A percentile compares a stretch with the other conserved stretches of the same genome.
Evolutionary conservation across 169 alveolate genomes (phyloP).

Genomic region (Blepharisma undulans): DNA sequence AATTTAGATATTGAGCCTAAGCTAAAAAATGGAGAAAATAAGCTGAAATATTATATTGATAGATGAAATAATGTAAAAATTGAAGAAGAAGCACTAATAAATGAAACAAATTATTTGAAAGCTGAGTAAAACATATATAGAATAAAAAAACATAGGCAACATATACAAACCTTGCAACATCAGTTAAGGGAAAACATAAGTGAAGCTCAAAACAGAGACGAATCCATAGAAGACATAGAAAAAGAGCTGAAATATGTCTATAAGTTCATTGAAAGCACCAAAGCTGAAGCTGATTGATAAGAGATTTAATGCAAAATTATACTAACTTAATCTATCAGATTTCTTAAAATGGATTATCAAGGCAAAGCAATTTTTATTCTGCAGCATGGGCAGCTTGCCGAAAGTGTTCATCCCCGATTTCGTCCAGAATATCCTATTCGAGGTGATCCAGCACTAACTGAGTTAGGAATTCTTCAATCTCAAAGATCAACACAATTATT

Average conservation of each 20-base stretch:
- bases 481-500: neutral
- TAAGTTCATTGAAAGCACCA: neutral
- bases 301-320: neutral
- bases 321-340: neutral
- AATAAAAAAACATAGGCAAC: neutral
- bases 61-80: neutral
- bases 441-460: constrained; percentile 23
- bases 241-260: neutral
- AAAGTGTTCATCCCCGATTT: neutral
- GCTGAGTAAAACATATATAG: neutral
- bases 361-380: neutral
- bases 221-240: neutral
- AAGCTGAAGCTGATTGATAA: neutral
- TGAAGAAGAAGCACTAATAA: neutral
- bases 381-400: constrained; percentile 12
- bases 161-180: neutral
- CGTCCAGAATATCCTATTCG: neutral
- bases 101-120: neutral
- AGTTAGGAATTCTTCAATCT: constrained; percentile 8
- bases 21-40: neutral
- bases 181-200: neutral
- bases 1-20: neutral
- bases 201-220: neutral
- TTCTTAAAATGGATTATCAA: neutral
- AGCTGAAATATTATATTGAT: neutral